Conservation (phyloP, 2,329 filamentous ascomycete genomes). For the Akanthomyces dipterigenus region DNA sequence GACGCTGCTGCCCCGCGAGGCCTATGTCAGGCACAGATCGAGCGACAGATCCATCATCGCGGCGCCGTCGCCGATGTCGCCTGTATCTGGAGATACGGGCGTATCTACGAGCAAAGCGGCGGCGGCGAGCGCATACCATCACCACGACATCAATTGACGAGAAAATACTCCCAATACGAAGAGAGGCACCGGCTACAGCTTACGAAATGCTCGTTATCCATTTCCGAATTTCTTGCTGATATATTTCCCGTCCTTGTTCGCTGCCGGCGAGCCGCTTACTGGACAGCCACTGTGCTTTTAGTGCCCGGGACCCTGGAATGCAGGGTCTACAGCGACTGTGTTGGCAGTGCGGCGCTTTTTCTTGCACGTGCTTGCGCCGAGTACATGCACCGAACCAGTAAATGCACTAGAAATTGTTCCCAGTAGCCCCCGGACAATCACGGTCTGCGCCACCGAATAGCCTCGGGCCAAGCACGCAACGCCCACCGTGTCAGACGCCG, state of each 20-base stretch:
- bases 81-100: conserved; percentile 10
- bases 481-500: not conserved
- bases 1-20: no score
- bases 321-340: not conserved
- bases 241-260: not conserved
- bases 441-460: conserved; percentile 8
- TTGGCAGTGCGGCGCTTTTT: not conserved
- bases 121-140: not conserved
- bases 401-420: not conserved
- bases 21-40: not conserved
- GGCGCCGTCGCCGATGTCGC: conserved; percentile 1
- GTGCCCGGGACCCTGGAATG: not conserved
- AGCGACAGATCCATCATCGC: not conserved
- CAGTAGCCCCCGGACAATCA: conserved; percentile 2
- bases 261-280: not conserved
- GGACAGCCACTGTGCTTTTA: not conserved
- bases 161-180: not conserved
- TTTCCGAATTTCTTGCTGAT: not conserved
- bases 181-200: not conserved
- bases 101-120: conserved; percentile 2
- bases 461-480: conserved; percentile 7
- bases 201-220: no score
- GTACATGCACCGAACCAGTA: no score
- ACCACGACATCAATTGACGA: not conserved
- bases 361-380: not conserved